These are phyloP conservation scores for Aureobasidium sp. DNA, from an alignment of 2,329 filamentous ascomycete genomes.

Conservation along the genomic window DNA sequence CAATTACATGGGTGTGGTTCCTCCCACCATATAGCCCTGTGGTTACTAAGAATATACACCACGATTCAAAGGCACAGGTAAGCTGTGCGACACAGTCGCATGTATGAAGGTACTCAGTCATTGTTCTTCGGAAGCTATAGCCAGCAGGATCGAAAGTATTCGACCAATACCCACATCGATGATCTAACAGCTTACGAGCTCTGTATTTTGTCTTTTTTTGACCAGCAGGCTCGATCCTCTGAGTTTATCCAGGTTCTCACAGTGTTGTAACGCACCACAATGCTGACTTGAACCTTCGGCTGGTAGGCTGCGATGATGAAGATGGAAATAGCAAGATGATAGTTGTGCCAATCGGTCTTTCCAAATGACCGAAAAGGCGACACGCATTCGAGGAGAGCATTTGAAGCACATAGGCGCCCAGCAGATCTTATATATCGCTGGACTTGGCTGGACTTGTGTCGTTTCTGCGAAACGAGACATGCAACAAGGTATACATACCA, in stretches of 20 bases:
- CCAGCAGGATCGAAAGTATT: neutral
- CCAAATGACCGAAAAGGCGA: neutral
- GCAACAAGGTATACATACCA: neutral
- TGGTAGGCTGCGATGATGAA: neutral
- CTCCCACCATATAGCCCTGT: neutral
- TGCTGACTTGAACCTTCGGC: neutral
- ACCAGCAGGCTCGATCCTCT: neutral
- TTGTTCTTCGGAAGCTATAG: neutral
- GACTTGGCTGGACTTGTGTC: neutral
- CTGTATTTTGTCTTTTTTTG: neutral
- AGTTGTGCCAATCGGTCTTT: neutral
- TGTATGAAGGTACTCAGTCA: neutral
- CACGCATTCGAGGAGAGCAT: neutral
- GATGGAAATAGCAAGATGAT: neutral
- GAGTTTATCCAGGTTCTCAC: neutral
- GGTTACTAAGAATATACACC: slow-evolving; percentile 2
- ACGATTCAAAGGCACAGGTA: neutral
- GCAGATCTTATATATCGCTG: neutral
- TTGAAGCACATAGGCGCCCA: neutral
- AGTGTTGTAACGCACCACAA: neutral
- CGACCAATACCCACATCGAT: neutral
- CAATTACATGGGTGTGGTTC: neutral
- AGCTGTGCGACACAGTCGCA: slow-evolving; percentile 1
- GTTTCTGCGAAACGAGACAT: neutral
- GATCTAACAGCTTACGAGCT: neutral